Percentiles rank a stretch among this genome's conserved stretches.
phyloP scores from a whole-genome alignment of 2,329 filamentous ascomycete species.

The Aureobasidium zeae region DNA sequence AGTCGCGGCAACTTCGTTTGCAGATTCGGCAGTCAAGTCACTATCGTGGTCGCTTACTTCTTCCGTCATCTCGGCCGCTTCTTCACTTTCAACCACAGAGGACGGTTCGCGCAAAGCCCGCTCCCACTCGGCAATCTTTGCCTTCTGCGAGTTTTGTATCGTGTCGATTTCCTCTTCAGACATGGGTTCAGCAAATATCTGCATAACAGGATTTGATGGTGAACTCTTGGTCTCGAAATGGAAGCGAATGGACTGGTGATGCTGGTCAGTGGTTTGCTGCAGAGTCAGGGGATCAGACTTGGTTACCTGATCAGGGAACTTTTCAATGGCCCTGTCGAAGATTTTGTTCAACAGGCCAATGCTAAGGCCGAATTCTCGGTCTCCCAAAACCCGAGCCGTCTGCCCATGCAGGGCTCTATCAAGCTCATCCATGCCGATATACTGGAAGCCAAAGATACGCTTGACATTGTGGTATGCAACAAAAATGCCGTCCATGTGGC shows the following conservation, averaged over 20 bases:
- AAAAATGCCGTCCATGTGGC: slow-evolving; percentile 97
- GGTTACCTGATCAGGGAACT: slow-evolving; percentile 57
- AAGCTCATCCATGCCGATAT: slow-evolving; percentile 78
- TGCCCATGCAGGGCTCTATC: slow-evolving; percentile 83
- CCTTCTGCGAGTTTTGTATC: slow-evolving; percentile 62
- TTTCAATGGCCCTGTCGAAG: slow-evolving; percentile 62
- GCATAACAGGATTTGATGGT: slow-evolving; percentile 52
- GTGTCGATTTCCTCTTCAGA: slow-evolving; percentile 58
- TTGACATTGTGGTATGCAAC: slow-evolving; percentile 92
- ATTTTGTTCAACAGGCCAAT: slow-evolving; percentile 69
- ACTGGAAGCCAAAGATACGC: slow-evolving; percentile 96
- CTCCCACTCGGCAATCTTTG: slow-evolving; percentile 60
- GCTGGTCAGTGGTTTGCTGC: slow-evolving; percentile 15
- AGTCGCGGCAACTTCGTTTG: not conserved
- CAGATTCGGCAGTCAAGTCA: not conserved
- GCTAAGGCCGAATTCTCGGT: slow-evolving; percentile 78
- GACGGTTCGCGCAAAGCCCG: slow-evolving; percentile 27
- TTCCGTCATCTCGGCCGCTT: not conserved
- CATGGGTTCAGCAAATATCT: slow-evolving; percentile 82
- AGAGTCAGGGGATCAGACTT: slow-evolving; percentile 16
- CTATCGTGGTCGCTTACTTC: not conserved
- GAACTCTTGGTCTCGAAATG: slow-evolving; percentile 59
- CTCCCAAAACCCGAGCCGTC: slow-evolving; percentile 55
- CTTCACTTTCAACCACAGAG: not conserved
- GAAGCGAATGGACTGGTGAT: slow-evolving; percentile 58